Evolutionary conservation across 305 asterid species (phyloP).

Genomic region (Lippia alba): DNA sequence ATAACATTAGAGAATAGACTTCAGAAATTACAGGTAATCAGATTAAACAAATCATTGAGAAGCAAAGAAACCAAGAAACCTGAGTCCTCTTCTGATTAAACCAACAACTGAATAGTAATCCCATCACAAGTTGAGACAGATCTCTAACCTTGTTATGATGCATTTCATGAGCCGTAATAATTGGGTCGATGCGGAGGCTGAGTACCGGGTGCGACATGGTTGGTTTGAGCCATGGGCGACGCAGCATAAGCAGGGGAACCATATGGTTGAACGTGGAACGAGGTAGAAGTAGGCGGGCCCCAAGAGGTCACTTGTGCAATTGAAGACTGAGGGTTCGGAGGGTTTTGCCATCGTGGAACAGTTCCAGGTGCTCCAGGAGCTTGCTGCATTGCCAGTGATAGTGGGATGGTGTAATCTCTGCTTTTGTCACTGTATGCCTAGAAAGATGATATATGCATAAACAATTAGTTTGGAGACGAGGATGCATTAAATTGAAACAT

Average conservation of each 20-base stretch:
- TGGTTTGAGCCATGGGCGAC: slow-evolving; percentile 39
- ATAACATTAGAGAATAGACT: no score
- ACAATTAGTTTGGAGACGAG: slow-evolving; percentile 23
- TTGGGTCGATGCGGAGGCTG: slow-evolving; percentile 50
- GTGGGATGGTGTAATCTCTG: slow-evolving; percentile 74
- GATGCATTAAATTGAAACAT: slow-evolving; percentile 23
- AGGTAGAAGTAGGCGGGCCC: slow-evolving; percentile 53
- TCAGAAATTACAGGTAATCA: not conserved
- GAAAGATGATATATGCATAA: slow-evolving; percentile 8
- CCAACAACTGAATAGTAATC: slow-evolving; percentile 11
- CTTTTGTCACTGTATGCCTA: slow-evolving; percentile 88
- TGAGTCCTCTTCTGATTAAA: slow-evolving; percentile 10
- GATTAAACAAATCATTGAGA: not conserved
- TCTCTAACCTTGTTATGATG: slow-evolving; percentile 1
- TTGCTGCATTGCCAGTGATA: slow-evolving; percentile 60
- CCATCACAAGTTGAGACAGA: not conserved
- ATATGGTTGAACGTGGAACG: slow-evolving; percentile 54
- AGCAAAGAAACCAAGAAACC: not conserved
- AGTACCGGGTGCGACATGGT: slow-evolving; percentile 33
- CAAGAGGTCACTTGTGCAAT: slow-evolving; percentile 46
- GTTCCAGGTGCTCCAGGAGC: slow-evolving; percentile 39
- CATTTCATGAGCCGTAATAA: slow-evolving; percentile 49
- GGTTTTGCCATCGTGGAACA: slow-evolving; percentile 50
- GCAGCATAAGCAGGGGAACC: slow-evolving; percentile 48
- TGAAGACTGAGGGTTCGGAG: slow-evolving; percentile 43